Evolutionary conservation across 1,284 basidiomycete genomes (phyloP), one percentile per base, ranked within the genome.

Genomic region (Dichomitus squalens): DNA sequence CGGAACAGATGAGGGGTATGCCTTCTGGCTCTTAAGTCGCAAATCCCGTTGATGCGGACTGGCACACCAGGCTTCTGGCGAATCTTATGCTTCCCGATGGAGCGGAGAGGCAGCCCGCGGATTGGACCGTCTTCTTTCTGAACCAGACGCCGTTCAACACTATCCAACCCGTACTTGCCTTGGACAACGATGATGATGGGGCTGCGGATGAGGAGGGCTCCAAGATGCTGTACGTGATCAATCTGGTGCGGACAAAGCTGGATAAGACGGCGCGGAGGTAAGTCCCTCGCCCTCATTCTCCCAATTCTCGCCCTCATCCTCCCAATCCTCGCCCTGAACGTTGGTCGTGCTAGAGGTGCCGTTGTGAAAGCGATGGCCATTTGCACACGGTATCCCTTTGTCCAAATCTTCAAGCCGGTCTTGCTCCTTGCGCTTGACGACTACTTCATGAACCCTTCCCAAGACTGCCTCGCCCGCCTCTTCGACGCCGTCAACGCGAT

Each of bases 71-170:
- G 63, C 84, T 95, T 23, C 82, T 99, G 3, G 97, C 96, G 1
- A 96, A 98, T 76, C 85, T 97, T 61, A 99, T 99, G 96, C 82
- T 99, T 16, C 96, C 96, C 1, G 96, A 99, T 72, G 97, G 97
- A 12, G 95, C 95, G 12, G 97, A 99, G 73, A 86, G 91, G 49
- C 90, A 96, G 61, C 78, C 90, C 16, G 94, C 97, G 72, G 96
- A 99, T 73, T 99, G 96, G 96, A 99, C 96, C 4, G 87, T 98
- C 54, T 98, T 99, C 81, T 98, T 97, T 72, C 84, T 98, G 49
- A 97, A 97, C 70, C 95, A 97, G 75, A 93, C 92, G 0, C 81
- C 87, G 0, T 91, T 89, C 73, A 93, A 94, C 68, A 90, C 87
- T 9, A 92, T 96, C 64, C 85, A 87, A 4, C 90, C 93, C 6